Evolutionary conservation across 2,329 filamentous ascomycete genomes (phyloP).

Genomic region (Decorospora gaudefroyi): DNA sequence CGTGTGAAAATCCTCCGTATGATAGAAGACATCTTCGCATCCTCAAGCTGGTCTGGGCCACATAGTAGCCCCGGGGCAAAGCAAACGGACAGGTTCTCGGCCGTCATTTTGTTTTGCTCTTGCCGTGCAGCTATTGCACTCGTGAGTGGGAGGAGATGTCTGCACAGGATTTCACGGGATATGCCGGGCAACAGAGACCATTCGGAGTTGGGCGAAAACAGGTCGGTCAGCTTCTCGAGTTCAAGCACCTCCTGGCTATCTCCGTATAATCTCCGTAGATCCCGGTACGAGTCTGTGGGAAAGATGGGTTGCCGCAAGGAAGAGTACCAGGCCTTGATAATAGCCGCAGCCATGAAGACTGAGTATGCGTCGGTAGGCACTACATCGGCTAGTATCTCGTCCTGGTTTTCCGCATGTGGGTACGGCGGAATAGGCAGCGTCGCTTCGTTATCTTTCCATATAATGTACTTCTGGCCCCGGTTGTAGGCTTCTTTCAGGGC

Average conservation of each 20-base stretch:
- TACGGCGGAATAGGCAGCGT: slow-evolving; percentile 43
- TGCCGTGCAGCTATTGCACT: slow-evolving; percentile 52
- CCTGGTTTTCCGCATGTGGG: slow-evolving; percentile 40
- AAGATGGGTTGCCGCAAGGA: slow-evolving; percentile 59
- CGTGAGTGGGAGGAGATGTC: slow-evolving; percentile 60
- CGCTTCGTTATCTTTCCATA: slow-evolving; percentile 55
- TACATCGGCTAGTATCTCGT: slow-evolving; percentile 53
- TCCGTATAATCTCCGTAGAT: slow-evolving; percentile 52
- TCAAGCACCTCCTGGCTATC: slow-evolving; percentile 46
- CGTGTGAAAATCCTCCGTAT: slow-evolving; percentile 56
- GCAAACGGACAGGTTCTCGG: slow-evolving; percentile 59
- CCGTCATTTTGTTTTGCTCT: slow-evolving; percentile 60
- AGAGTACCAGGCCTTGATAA: slow-evolving; percentile 62
- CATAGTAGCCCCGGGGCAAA: slow-evolving; percentile 58
- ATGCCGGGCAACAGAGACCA: slow-evolving; percentile 53
- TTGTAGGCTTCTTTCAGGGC: slow-evolving; percentile 61
- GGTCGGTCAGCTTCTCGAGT: slow-evolving; percentile 51
- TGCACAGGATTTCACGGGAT: slow-evolving; percentile 54
- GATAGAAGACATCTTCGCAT: slow-evolving; percentile 59
- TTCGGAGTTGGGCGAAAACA: slow-evolving; percentile 54
- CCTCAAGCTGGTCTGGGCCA: slow-evolving; percentile 59
- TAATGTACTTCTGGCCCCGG: slow-evolving; percentile 58
- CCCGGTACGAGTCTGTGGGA: slow-evolving; percentile 55
- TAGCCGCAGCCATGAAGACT: slow-evolving; percentile 57
- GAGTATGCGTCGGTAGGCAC: slow-evolving; percentile 58